phyloP scores from a whole-genome alignment of 495 filamentous ascomycete species.

The Staphylotrichum longicolle region DNA sequence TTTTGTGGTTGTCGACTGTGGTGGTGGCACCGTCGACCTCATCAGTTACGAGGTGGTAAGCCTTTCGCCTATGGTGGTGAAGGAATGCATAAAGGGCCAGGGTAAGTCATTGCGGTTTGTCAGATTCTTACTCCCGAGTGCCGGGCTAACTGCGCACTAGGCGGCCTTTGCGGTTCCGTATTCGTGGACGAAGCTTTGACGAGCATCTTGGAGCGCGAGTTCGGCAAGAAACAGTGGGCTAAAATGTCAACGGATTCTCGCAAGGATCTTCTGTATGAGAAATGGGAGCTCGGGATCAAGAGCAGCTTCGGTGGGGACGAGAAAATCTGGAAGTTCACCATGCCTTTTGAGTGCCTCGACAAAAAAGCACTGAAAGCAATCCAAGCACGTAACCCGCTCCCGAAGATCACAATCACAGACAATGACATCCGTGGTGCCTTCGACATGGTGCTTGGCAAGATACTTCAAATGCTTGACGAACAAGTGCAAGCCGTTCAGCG shows the following conservation, averaged over 20 bases:
- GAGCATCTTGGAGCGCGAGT: slow-evolving; percentile 14
- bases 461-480: neutral
- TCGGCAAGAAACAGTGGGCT: slow-evolving; percentile 5
- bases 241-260: neutral
- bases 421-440: slow-evolving; percentile 1
- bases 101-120: too few species aligned
- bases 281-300: slow-evolving; percentile 28
- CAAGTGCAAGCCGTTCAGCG: neutral
- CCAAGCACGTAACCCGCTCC: too few species aligned
- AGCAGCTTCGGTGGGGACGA: slow-evolving; percentile 7
- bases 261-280: slow-evolving; percentile 9
- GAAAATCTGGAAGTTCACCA: slow-evolving; percentile 2
- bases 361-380: too few species aligned
- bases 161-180: slow-evolving; percentile 23
- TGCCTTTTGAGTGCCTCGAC: slow-evolving; percentile 5
- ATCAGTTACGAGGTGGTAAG: slow-evolving; percentile 22
- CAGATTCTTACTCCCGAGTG: too few species aligned
- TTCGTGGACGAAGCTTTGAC: slow-evolving; percentile 26
- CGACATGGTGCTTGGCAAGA: slow-evolving; percentile 3
- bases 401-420: too few species aligned
- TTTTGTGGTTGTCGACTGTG: slow-evolving; percentile 27
- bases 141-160: slow-evolving; percentile 3
- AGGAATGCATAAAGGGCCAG: slow-evolving; percentile 24
- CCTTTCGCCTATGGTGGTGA: slow-evolving; percentile 13
- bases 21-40: slow-evolving; percentile 29